These are phyloP conservation scores for Cutaneotrichosporon cavernicola DNA, from an alignment of 1,284 basidiomycete genomes.

Conservation along the genomic window DNA sequence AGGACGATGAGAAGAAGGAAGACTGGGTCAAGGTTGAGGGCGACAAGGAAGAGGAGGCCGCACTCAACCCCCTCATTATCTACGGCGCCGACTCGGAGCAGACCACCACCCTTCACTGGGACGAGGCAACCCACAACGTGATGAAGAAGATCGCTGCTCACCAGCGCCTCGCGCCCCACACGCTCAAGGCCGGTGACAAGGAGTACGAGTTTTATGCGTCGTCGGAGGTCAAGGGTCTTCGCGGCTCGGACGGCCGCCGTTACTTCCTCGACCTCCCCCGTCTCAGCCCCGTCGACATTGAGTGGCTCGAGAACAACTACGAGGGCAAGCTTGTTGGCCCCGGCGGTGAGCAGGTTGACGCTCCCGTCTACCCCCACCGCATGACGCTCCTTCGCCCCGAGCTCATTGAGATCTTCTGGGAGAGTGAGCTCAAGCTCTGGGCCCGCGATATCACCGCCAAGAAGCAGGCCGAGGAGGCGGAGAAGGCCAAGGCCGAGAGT, in stretches of 20 bases:
- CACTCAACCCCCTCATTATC: slow-evolving; percentile 55
- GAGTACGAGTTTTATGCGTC: slow-evolving; percentile 57
- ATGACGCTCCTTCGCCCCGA: slow-evolving; percentile 61
- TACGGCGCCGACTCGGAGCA: slow-evolving; percentile 61
- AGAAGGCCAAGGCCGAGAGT: slow-evolving; percentile 24
- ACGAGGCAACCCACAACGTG: slow-evolving; percentile 57
- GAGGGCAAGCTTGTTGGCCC: slow-evolving; percentile 41
- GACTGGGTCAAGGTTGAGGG: slow-evolving; percentile 56
- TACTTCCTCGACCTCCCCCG: slow-evolving; percentile 61
- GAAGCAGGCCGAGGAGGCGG: slow-evolving; percentile 30
- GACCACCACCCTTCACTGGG: slow-evolving; percentile 53
- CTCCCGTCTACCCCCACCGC: slow-evolving; percentile 57
- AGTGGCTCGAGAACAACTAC: slow-evolving; percentile 59
- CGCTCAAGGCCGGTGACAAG: slow-evolving; percentile 52
- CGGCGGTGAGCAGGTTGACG: slow-evolving; percentile 27
- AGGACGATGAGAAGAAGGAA: slow-evolving; percentile 45
- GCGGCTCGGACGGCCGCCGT: slow-evolving; percentile 59
- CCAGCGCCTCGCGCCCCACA: slow-evolving; percentile 58
- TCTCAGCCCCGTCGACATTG: slow-evolving; percentile 58
- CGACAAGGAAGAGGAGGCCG: slow-evolving; percentile 66
- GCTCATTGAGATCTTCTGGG: slow-evolving; percentile 59
- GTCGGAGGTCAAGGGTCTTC: slow-evolving; percentile 60
- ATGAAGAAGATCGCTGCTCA: slow-evolving; percentile 57
- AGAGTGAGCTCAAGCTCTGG: slow-evolving; percentile 58
- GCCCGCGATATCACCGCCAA: slow-evolving; percentile 55